Conservation (phyloP, 176 grass and related monocot species). For the Oryza officinalis region DNA sequence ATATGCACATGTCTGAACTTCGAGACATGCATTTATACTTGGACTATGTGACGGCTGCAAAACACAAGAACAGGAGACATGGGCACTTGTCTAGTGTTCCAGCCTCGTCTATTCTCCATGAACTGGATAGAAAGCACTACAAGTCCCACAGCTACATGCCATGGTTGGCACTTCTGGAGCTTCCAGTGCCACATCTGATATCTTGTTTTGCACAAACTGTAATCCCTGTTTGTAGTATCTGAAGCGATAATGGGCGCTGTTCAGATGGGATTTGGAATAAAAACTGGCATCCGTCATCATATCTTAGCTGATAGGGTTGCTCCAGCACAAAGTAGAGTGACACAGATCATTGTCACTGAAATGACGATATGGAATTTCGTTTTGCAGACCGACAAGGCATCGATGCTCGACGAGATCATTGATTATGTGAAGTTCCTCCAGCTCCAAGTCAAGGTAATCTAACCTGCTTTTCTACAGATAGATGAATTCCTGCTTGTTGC, state of each 20-base stretch:
- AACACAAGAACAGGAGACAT: slow-evolving; percentile 13
- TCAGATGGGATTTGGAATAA: slow-evolving; percentile 29
- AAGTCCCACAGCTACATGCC: background rate
- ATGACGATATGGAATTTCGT: slow-evolving; percentile 42
- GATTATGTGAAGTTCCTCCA: slow-evolving; percentile 99
- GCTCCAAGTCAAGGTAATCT: slow-evolving; percentile 94
- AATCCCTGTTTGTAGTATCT: slow-evolving; percentile 29
- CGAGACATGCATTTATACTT: slow-evolving; percentile 1
- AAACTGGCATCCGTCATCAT: slow-evolving; percentile 17
- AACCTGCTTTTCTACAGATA: slow-evolving; percentile 13
- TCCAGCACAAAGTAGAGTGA: slow-evolving; percentile 12
- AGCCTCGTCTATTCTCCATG: slow-evolving; percentile 24
- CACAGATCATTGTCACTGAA: slow-evolving; percentile 21
- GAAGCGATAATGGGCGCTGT: slow-evolving; percentile 10
- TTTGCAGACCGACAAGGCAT: slow-evolving; percentile 94
- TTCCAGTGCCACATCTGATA: slow-evolving; percentile 1
- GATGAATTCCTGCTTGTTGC: background rate
- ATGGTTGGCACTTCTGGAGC: slow-evolving; percentile 28
- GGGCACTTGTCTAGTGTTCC: background rate
- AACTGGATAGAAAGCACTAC: background rate
- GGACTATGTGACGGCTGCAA: background rate
- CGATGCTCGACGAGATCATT: slow-evolving; percentile 98
- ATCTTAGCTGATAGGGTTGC: slow-evolving; percentile 26
- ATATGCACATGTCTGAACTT: slow-evolving; percentile 16
- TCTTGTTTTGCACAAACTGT: slow-evolving; percentile 25